phyloP scores from a whole-genome alignment of 1,284 basidiomycete genomes.

The Austroboletus olivaceoglutinosus region DNA sequence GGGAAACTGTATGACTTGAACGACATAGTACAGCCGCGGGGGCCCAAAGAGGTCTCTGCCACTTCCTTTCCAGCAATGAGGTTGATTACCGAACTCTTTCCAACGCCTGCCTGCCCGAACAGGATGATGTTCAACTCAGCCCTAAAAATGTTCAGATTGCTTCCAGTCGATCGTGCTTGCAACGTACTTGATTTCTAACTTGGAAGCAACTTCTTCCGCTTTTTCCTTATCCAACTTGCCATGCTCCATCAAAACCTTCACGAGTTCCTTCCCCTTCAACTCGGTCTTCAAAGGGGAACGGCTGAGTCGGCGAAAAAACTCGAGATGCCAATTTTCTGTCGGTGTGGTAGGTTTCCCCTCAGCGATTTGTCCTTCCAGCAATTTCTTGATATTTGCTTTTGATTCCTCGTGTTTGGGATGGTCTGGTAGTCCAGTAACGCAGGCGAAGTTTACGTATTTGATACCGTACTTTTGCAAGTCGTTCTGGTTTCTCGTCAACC shows the following conservation, averaged over 20 bases:
- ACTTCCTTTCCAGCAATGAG: too few species aligned
- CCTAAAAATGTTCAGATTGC: background rate
- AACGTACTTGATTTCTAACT: conserved; percentile 5
- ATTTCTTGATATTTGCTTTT: conserved; percentile 9
- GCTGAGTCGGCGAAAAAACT: conserved; percentile 26
- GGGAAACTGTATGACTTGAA: too few species aligned
- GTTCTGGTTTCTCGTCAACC: conserved; percentile 30
- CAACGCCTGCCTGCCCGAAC: too few species aligned
- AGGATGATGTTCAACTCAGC: background rate
- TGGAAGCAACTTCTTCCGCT: conserved; percentile 23
- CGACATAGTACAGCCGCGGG: too few species aligned
- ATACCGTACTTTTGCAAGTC: conserved; percentile 26
- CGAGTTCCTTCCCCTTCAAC: conserved; percentile 23
- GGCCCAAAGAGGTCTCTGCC: too few species aligned
- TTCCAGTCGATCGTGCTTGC: background rate
- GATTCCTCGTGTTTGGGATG: conserved; percentile 32
- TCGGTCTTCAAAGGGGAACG: conserved; percentile 21
- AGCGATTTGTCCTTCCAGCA: conserved; percentile 15
- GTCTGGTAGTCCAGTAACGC: conserved; percentile 29
- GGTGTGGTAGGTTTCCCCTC: conserved; percentile 30
- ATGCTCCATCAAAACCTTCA: conserved; percentile 29
- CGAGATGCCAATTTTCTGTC: conserved; percentile 25
- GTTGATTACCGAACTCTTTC: too few species aligned
- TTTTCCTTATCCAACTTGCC: conserved; percentile 21
- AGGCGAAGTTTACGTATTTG: conserved; percentile 26